Percentiles rank a stretch among this genome's conserved stretches.
Conservation (phyloP, 257 asterid genomes). For the Capsicum rhomboideum region DNA sequence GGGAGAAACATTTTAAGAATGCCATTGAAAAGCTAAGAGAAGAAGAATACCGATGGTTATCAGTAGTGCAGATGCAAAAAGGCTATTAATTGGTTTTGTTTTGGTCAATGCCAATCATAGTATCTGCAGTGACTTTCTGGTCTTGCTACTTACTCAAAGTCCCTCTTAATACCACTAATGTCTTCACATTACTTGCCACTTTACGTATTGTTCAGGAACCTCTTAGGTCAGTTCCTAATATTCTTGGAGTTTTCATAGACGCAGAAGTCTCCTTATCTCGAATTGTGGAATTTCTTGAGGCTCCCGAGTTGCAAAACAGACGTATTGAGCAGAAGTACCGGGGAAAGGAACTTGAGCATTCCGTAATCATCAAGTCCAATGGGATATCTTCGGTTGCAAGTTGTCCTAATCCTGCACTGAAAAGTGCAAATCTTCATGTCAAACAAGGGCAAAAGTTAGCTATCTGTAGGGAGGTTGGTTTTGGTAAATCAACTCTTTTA, state of each 20-base stretch:
- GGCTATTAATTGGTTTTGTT: slow-evolving; percentile 22
- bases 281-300: slow-evolving; percentile 28
- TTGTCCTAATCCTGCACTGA: background rate
- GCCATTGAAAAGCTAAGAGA: slow-evolving; percentile 12
- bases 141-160: slow-evolving; percentile 19
- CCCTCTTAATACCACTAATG: slow-evolving; percentile 24
- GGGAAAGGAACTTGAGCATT: background rate
- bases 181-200: slow-evolving; percentile 28
- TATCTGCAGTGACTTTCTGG: slow-evolving; percentile 30
- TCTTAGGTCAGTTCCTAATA: slow-evolving; percentile 26
- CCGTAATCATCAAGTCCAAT: slow-evolving; percentile 9
- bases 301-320: slow-evolving; percentile 19
- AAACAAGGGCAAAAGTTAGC: slow-evolving; percentile 29
- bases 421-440: slow-evolving; percentile 12
- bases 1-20: slow-evolving; percentile 33
- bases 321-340: background rate
- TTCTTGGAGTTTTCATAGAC: slow-evolving; percentile 24
- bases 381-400: slow-evolving; percentile 21
- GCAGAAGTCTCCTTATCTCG: slow-evolving; percentile 29
- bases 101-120: slow-evolving; percentile 32
- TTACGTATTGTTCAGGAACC: slow-evolving; percentile 35
- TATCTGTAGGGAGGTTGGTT: slow-evolving; percentile 38
- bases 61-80: slow-evolving; percentile 11
- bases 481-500: slow-evolving; percentile 34
- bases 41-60: slow-evolving; percentile 18